Evolutionary conservation across 768 basidiomycete species (phyloP), one percentile per base, ranked within the genome.

Genomic region (Infundibulicybe gibba): DNA sequence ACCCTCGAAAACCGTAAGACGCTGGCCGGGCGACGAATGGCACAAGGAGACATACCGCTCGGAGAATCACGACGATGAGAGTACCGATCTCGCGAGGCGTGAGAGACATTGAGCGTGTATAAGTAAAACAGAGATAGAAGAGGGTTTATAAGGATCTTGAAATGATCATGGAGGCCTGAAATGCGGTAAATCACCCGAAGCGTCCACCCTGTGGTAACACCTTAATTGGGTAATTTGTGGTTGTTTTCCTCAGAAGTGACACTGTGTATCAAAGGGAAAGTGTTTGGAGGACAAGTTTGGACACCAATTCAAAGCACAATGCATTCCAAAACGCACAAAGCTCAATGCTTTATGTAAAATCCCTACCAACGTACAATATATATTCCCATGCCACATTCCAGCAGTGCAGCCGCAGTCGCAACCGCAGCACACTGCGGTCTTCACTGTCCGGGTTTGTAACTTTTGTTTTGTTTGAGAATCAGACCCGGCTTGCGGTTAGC

Each of bases 1-100:
- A 62, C 30, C 34, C 30, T 35, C 45, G 43, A 48, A 42, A 41
- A 55, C 42, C 44, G 49, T 57, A 52, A 61, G 51, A 56, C 55
- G n/a, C 54, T 41, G 47, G 41, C 48, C 19, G 50, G 17, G 14
- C 32, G 38, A 45, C 45, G 51, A 45, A 48, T 34, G 45, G 16
- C 41, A 49, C 32, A 44, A 44, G 20, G 13, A 31, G 37, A 78
- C 90, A 57, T 70, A 95, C 94, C 60, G 92, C 94, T 74, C 94
- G 92, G 52, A 95, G 78, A 32, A 98, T 81, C 58, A 98, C 92
- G 41, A 87, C 89, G 54, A 97, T 85, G 65, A 98, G 81, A 15
- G 94, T 97, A 32, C 94, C 95, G 51, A 98, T 87, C 69, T 90
- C 83, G 53, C 76, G 79, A 49, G 83, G 74, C 45, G 77, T 69